These are phyloP conservation scores for Schizothecium vesticola DNA, from an alignment of 495 filamentous ascomycete species.

Conservation along the genomic window DNA sequence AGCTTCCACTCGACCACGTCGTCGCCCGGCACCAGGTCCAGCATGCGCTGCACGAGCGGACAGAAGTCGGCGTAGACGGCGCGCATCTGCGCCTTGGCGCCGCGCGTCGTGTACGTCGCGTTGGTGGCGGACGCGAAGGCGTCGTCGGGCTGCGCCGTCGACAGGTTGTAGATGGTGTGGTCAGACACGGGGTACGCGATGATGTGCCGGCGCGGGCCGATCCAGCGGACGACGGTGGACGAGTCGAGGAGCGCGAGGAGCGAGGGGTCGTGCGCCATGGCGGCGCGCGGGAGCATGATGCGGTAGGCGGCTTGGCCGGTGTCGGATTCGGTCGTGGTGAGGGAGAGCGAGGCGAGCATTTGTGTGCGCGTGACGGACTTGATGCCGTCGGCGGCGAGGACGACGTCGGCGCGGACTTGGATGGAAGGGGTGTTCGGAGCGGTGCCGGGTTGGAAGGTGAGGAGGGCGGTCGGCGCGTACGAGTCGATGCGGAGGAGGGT, in stretches of 20 bases:
- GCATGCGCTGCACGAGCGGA: slow-evolving; percentile 64
- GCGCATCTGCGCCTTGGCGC: slow-evolving; percentile 63
- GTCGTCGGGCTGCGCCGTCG: slow-evolving; percentile 66
- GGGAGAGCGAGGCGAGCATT: slow-evolving; percentile 53
- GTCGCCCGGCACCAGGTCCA: slow-evolving; percentile 72
- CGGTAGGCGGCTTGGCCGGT: slow-evolving; percentile 79
- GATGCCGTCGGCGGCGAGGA: slow-evolving; percentile 70
- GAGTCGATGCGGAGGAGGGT: slow-evolving; percentile 48
- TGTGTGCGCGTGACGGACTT: slow-evolving; percentile 58
- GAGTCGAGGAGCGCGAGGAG: slow-evolving; percentile 61
- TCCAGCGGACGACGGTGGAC: slow-evolving; percentile 70
- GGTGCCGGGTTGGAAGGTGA: slow-evolving; percentile 53
- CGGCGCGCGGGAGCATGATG: slow-evolving; percentile 67
- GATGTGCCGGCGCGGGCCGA: slow-evolving; percentile 71
- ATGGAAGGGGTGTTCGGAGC: slow-evolving; percentile 39
- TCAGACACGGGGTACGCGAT: slow-evolving; percentile 75
- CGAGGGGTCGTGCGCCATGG: slow-evolving; percentile 62
- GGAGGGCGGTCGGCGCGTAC: slow-evolving; percentile 50
- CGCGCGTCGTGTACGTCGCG: slow-evolving; percentile 70
- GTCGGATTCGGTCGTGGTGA: slow-evolving; percentile 57
- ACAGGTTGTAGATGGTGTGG: slow-evolving; percentile 75
- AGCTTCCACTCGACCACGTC: slow-evolving; percentile 81
- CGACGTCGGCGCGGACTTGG: slow-evolving; percentile 56
- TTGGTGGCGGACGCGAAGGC: slow-evolving; percentile 68
- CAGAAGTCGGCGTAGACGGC: slow-evolving; percentile 65